These are phyloP conservation scores for Solanum hybrid DNA, from an alignment of 305 asterid species.

Conservation along the genomic window DNA sequence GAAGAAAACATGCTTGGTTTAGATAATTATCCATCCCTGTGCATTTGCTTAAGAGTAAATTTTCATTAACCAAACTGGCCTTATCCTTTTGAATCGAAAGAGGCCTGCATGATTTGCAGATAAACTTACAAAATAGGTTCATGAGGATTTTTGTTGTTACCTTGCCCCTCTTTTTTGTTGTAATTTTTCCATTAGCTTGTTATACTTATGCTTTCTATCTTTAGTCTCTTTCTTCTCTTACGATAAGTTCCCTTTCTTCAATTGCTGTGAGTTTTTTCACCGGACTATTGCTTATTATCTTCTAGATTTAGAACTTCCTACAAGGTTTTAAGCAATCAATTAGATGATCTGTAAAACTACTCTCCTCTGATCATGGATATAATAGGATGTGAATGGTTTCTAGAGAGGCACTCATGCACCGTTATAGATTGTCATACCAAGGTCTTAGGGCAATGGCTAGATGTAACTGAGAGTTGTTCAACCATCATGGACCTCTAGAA, in stretches of 20 bases:
- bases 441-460: neutral
- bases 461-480: neutral
- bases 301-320: neutral
- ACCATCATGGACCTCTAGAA: neutral
- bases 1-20: neutral
- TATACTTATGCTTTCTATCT: neutral
- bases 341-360: neutral
- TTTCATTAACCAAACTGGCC: neutral
- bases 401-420: neutral
- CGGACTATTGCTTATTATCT: neutral
- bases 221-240: neutral
- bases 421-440: neutral
- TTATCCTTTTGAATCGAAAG: neutral
- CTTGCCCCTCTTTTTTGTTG: neutral
- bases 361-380: neutral
- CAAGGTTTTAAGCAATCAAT: neutral
- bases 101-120: neutral
- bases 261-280: neutral
- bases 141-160: neutral
- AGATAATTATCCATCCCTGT: neutral
- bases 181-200: neutral
- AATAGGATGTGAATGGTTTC: neutral
- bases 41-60: neutral
- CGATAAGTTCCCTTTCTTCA: neutral
- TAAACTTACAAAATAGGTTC: neutral